Evolutionary conservation across 345 rosid species (phyloP), one percentile per base, ranked within the genome.

Genomic region (Erucastrum elatum): DNA sequence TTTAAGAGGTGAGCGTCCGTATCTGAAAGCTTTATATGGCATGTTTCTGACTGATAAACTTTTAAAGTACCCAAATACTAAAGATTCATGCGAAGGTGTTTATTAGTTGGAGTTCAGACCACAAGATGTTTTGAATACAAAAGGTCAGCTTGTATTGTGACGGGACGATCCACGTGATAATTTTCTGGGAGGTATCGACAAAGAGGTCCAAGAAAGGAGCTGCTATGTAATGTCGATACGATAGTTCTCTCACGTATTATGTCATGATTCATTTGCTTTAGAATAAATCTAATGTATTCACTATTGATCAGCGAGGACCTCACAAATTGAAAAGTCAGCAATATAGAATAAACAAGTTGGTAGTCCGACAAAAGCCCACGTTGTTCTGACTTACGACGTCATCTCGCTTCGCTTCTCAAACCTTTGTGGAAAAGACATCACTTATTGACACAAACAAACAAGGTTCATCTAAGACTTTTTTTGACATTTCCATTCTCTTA

Each of bases 281-380:
- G 68, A 46, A 69, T 62, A 29, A 60, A 15, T 8, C 10, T 2
- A 7, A 16, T 51, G 17, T 49, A 51, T 15, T 46, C 53, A 41
- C 1, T 6, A 2, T 17, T 71, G 53, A 31, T 21, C 9, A 15
- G 5, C 10, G 25, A 44, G 29, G 58, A 1, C 3, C 6, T 9
- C 55, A 73, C 0, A 13, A 27, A 68, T 79, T 74, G 75, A 74
- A 73, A 79, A 79, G 82, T 79, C 78, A 79, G 74, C 53, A 79
- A 74, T 27, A 37, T 29, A 46, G 74, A 61, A 56, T 55, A 53
- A 64, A 63, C 34, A 21, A 58, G 61, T 27, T 65, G 81, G 72
- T 44, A 58, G 67, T 58, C 82, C 77, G 73, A 78, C 82, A 72
- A 66, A 66, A 78, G 1, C 77, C 81, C 1, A 72, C 41, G 56